A percentile compares a stretch with the other conserved stretches of the same genome.
These are phyloP conservation scores for Acmispon strigosus DNA, from an alignment of 306 rosid species.

Conservation along the genomic window DNA sequence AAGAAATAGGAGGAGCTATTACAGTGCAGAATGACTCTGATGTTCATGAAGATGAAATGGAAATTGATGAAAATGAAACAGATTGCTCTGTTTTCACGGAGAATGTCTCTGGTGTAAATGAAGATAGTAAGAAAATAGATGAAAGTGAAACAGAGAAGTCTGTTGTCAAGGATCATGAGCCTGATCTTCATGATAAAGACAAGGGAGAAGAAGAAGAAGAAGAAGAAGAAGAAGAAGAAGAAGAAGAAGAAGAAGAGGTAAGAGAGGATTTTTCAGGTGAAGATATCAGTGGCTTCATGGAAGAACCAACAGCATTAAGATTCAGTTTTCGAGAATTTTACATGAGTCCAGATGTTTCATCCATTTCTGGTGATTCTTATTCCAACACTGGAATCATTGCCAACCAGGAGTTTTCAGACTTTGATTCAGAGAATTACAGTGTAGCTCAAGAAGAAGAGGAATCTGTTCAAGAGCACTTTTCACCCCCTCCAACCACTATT, in stretches of 20 bases:
- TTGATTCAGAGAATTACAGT: constrained; percentile 3
- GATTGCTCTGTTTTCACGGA: neutral
- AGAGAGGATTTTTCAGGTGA: constrained; percentile 19
- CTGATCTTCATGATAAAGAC: neutral
- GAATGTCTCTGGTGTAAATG: neutral
- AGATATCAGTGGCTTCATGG: constrained; percentile 34
- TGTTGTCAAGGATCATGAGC: neutral
- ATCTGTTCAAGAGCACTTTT: constrained; percentile 1
- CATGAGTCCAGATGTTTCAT: constrained; percentile 25
- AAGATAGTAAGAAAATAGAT: neutral
- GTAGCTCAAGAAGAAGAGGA: constrained; percentile 1
- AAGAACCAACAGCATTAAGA: constrained; percentile 42
- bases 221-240: neutral
- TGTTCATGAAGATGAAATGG: neutral
- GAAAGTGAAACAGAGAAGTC: constrained; percentile 1
- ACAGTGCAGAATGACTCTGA: neutral
- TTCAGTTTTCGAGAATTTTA: constrained; percentile 46
- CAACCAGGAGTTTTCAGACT: neutral
- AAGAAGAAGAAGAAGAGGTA: constrained; percentile 17
- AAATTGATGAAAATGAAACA: constrained; percentile 15
- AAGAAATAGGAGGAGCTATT: neutral
- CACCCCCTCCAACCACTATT: neutral
- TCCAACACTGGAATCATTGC: constrained; percentile 1
- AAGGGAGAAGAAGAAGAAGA: constrained; percentile 15
- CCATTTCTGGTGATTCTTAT: neutral